These are phyloP conservation scores for Salix caprea DNA, from an alignment of 345 rosid genomes.

Conservation along the genomic window DNA sequence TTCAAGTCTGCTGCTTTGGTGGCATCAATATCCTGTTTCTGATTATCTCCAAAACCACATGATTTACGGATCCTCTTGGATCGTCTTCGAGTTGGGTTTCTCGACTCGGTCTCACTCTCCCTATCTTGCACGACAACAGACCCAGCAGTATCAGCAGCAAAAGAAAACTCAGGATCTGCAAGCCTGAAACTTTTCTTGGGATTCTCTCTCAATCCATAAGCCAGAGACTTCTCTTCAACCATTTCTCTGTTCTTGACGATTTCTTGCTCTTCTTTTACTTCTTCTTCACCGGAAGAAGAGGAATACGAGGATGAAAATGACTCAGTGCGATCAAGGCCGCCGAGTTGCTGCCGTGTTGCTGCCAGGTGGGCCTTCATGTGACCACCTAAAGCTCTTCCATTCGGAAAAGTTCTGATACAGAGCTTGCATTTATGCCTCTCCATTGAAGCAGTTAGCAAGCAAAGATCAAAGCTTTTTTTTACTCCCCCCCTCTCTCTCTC, in stretches of 20 bases:
- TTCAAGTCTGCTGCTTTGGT: slow-evolving; percentile 5
- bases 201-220: slow-evolving; percentile 31
- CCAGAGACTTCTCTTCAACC: slow-evolving; percentile 11
- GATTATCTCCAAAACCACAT: slow-evolving; percentile 7
- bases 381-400: slow-evolving; percentile 33
- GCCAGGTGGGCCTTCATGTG: slow-evolving; percentile 34
- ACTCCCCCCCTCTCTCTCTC: neutral
- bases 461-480: neutral
- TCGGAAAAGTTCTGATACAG: slow-evolving; percentile 22
- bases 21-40: slow-evolving; percentile 1
- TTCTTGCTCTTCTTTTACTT: slow-evolving; percentile 4
- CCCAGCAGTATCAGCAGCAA: slow-evolving; percentile 2
- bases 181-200: slow-evolving; percentile 31
- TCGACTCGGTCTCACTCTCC: slow-evolving; percentile 36
- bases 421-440: slow-evolving; percentile 33
- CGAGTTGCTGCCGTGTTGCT: slow-evolving; percentile 9
- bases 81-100: slow-evolving; percentile 28
- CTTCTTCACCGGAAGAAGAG: slow-evolving; percentile 10
- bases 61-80: slow-evolving; percentile 25
- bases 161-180: slow-evolving; percentile 39
- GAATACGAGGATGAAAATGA: slow-evolving; percentile 14
- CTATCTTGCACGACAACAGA: slow-evolving; percentile 22
- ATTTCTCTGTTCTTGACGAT: slow-evolving; percentile 7
- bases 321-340: neutral
- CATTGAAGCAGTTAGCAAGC: slow-evolving; percentile 13